Base-by-base conservation (phyloP, 257 asterid species). In the Petunia axillaris region DNA sequence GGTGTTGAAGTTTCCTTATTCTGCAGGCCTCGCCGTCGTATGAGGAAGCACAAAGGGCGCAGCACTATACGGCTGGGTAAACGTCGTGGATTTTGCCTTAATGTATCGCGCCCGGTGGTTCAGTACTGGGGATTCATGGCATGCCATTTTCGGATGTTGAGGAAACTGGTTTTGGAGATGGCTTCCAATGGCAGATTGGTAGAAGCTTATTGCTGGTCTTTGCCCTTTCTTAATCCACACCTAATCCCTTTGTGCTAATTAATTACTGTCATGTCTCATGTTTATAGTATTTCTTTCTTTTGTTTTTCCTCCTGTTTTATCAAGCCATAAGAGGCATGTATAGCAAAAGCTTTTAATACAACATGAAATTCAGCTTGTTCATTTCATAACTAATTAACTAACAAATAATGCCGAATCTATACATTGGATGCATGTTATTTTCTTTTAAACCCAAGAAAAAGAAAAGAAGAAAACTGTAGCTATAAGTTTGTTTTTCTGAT, bases 191-290 rank as follows among this genome's bases (percentile, higher is more conserved):
- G 87, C 67, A 75, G 77, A 14, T 75, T 84, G 81, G 83, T 85
- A 8, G 91, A 89, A 81, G 91, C 89, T 38, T 86, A 83, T 83
- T 76, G 85, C 54, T 89, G 89, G 88, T 64, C 92, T 43, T 83
- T 85, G 87, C 87, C 92, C 0, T 84, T 89, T 64, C 84, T 89
- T 38, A 88, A 89, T 52, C 86, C 87, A 14, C 85, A 87, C 0
- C 15, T 89, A 5, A 83, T 89, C 81, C 91, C 93, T 15, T 52
- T 87, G 38, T 85, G 85, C 82, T 89, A 71, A 81, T 68, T 73
- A 59, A 1, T 3, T 59, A 35, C 36, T 35, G 3, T 37, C 9
- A 36, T 64, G 13, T 64, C 25, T 5, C 44, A 64, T 64, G 4
- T n/a, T 8, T 25, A 25, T 25, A 25, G 25, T 25, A 25, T 25